Base-by-base conservation (phyloP, 169 alveolate species). In the Cystoisospora suis region DNA sequence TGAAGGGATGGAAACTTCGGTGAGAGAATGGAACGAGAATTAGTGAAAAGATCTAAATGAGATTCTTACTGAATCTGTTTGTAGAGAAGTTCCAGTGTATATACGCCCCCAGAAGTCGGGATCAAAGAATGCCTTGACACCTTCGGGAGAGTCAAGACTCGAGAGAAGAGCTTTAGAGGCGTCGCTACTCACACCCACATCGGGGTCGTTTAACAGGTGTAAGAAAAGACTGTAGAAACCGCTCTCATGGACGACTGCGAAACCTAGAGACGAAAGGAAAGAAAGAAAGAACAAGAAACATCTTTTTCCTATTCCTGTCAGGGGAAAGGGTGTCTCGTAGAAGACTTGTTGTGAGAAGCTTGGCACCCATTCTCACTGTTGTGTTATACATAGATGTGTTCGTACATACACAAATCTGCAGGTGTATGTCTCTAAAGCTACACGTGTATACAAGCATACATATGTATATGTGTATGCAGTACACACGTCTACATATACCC, bases 151-250 rank as follows among this genome's bases (percentile, higher is more conserved):
- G 3, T 36, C 53, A 17, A 72, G 45, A 38, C 46, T 72, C 2
- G 47, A 29, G 36, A 72, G 47, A 38, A 72, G 1, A 3, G 53
- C 83, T 12, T 34, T 40, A 15, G 83, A 27, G 38, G 83, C 83
- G 27, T 72, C 83, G 83, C 83, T 72, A 9, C 58, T 56, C 38
- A 72, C 83, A 6, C 83, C 83, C 9, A 72, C 83, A 53, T 72
- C 83, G 7, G 83, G 56, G 83, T 72, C 83, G 29, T 56, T 34
- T 34, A 72, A 32, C 27, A 72, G 83, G 15, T 38, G 58, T 3
- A 53, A 53, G 5, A 72, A 53, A 2, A 72, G 58, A 3, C 27
- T 5, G 34, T 34, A 40, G 2, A 72, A 53, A 1, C 27, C 45
- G 38, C 42, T 56, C 27, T 72, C 83, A 4, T 15, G 15, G n/a